A percentile compares a stretch with the other conserved stretches of the same genome.
Evolutionary conservation across 495 filamentous ascomycete genomes (phyloP).

Genomic region (Aspergillus baeticus): DNA sequence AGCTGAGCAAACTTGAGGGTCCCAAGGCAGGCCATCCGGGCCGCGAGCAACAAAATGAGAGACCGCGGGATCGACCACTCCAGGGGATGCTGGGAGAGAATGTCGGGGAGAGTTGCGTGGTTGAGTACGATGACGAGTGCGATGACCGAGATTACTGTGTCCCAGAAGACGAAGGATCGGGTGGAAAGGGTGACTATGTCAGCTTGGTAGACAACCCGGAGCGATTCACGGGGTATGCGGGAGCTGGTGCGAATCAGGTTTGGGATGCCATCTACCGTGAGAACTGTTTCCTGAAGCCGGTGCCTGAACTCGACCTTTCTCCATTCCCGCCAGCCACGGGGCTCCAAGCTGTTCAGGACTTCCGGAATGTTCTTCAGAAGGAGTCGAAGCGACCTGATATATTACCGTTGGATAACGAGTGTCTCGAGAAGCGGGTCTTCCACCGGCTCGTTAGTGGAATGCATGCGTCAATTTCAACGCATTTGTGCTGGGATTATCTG

Average conservation of each 20-base stretch:
- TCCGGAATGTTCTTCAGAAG: constrained; percentile 75
- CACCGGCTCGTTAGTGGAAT: constrained; percentile 93
- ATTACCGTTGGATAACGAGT: constrained; percentile 81
- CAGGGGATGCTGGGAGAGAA: constrained; percentile 79
- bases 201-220: constrained; percentile 92
- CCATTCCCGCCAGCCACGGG: constrained; percentile 25
- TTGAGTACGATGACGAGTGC: constrained; percentile 97
- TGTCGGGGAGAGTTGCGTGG: constrained; percentile 91
- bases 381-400: constrained; percentile 65
- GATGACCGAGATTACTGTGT: constrained; percentile 97
- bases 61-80: constrained; percentile 68
- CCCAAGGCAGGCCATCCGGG: constrained; percentile 87
- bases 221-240: constrained; percentile 90
- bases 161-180: constrained; percentile 87
- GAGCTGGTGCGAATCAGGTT: constrained; percentile 76
- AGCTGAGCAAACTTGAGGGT: constrained; percentile 89
- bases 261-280: constrained; percentile 97
- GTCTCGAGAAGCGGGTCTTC: constrained; percentile 96
- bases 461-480: constrained; percentile 95
- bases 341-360: constrained; percentile 74
- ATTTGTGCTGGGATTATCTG: constrained; percentile 94
- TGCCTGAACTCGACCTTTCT: constrained; percentile 41
- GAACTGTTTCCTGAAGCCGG: constrained; percentile 85
- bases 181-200: constrained; percentile 92
- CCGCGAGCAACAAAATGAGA: constrained; percentile 64